Evolutionary conservation across 768 basidiomycete species (phyloP).

Genomic region (Tephrocybe sp.): DNA sequence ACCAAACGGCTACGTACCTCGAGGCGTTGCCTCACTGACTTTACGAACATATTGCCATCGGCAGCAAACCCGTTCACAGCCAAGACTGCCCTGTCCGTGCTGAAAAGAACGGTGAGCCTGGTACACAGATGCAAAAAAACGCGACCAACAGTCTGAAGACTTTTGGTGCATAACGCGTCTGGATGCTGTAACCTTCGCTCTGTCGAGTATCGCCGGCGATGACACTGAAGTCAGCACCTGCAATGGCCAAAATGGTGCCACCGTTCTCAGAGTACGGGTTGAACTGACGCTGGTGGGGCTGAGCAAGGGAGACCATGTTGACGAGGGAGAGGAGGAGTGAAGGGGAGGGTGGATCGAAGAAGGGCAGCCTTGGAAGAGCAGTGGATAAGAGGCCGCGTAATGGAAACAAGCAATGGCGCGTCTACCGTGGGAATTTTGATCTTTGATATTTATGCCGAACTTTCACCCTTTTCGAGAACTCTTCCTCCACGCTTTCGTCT

Average conservation of each 20-base stretch:
- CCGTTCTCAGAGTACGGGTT: constrained; percentile 93
- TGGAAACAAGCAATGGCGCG: constrained; percentile 35
- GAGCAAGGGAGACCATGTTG: constrained; percentile 36
- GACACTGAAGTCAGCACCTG: constrained; percentile 90
- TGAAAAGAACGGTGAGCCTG: constrained; percentile 29
- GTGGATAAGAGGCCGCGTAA: constrained; percentile 44
- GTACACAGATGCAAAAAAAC: not conserved
- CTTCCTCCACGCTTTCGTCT: constrained; percentile 3
- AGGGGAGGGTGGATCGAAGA: constrained; percentile 20
- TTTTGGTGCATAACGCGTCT: constrained; percentile 95
- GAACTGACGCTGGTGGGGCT: constrained; percentile 63
- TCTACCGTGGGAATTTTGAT: constrained; percentile 38
- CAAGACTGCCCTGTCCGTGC: constrained; percentile 89
- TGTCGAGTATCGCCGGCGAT: constrained; percentile 97
- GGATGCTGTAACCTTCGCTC: constrained; percentile 96
- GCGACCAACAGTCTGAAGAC: constrained; percentile 84
- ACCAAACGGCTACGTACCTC: constrained; percentile 61
- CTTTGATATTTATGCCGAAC: constrained; percentile 32
- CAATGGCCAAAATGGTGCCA: constrained; percentile 94
- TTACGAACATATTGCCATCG: constrained; percentile 97
- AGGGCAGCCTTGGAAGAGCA: constrained; percentile 26
- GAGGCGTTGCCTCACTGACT: constrained; percentile 91
- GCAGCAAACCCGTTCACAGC: constrained; percentile 98
- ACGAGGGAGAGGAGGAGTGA: constrained; percentile 17
- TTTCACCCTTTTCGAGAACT: constrained; percentile 30